Evolutionary conservation across 164 flowering plant species (phyloP), one percentile per base, ranked within the genome.

Genomic region (Taxillus chinensis): DNA sequence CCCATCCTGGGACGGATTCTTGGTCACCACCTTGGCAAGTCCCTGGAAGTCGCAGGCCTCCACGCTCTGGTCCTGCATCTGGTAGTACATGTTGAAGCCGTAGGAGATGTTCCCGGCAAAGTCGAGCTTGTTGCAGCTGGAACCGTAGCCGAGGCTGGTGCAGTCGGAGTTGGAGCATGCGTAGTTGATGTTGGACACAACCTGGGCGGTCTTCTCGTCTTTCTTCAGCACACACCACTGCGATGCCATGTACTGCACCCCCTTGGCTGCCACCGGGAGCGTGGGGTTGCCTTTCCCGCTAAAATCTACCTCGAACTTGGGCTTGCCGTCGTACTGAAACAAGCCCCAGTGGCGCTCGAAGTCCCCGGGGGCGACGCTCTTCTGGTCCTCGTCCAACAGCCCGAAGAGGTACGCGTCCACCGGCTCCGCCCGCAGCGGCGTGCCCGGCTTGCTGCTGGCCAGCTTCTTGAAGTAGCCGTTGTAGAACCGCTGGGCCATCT

Each of bases 301-400:
- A 5, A 93, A 59, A 64, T 93, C 97, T 43, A 87, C 58, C 0
- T 77, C 72, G 63, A 75, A 93, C 71, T 93, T 93, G 3, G 99
- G 96, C 73, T 77, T 73, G 11, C 97, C 97, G 57, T 90, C 97
- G 17, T 80, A 92, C 15, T 70, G 57, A 38, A 84, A 89, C 15
- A 93, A 79, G 12, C 99, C 99, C 99, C 99, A 93, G 45, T 93
- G 97, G 2, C 99, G 79, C 74, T 93, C 99, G 55, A 93, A 93
- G 11, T 55, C 51, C 9, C 96, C 96, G 0, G 99, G 99, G 8
- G 81, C 86, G 9, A 86, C 62, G 63, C 96, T 89, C 76, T 93
- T 93, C 45, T 61, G 58, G 71, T 93, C 84, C 72, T 93, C 99
- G 53, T 93, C 99, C 7, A 86, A 0, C 15, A 89, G 73, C 7